Evolutionary conservation across 805 yeast species (phyloP).

Genomic region (Cyberlindnera veronae): DNA sequence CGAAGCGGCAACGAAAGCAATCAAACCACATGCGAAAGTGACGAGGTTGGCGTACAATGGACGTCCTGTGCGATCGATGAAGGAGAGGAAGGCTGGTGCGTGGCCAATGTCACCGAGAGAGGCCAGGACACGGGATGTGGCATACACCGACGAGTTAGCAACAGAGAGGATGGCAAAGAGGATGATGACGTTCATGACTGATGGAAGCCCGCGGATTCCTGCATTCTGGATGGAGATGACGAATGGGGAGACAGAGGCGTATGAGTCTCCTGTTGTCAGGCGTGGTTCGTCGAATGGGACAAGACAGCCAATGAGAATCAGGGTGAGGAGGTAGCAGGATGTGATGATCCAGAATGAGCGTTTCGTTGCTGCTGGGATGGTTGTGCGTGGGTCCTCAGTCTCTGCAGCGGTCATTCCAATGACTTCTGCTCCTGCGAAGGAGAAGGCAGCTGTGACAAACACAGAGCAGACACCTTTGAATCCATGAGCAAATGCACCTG

Average conservation of each 20-base stretch:
- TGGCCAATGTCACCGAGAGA: slow-evolving; percentile 64
- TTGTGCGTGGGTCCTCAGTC: slow-evolving; percentile 59
- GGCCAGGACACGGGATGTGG: slow-evolving; percentile 62
- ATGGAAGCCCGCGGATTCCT: slow-evolving; percentile 61
- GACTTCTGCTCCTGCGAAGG: slow-evolving; percentile 71
- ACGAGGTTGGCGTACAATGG: slow-evolving; percentile 56
- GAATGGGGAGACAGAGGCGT: slow-evolving; percentile 72
- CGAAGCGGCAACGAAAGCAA: slow-evolving; percentile 57
- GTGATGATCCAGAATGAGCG: slow-evolving; percentile 80
- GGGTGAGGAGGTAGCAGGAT: slow-evolving; percentile 58
- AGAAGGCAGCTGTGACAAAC: slow-evolving; percentile 76
- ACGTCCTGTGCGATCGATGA: slow-evolving; percentile 64
- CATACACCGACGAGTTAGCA: slow-evolving; percentile 70
- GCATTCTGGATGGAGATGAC: slow-evolving; percentile 67
- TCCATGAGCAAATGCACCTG: slow-evolving; percentile 50
- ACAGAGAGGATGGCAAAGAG: slow-evolving; percentile 66
- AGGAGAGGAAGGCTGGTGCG: slow-evolving; percentile 55
- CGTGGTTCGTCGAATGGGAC: slow-evolving; percentile 61
- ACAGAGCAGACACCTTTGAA: slow-evolving; percentile 74
- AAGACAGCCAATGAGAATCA: slow-evolving; percentile 56
- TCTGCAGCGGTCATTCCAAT: slow-evolving; percentile 79
- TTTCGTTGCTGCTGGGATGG: slow-evolving; percentile 71
- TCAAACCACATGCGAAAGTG: slow-evolving; percentile 51
- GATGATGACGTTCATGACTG: slow-evolving; percentile 66
- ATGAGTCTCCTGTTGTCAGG: slow-evolving; percentile 45